Evolutionary conservation across 371 early-diverging fungal species (phyloP).

Genomic region (Lichtheimia corymbifera): DNA sequence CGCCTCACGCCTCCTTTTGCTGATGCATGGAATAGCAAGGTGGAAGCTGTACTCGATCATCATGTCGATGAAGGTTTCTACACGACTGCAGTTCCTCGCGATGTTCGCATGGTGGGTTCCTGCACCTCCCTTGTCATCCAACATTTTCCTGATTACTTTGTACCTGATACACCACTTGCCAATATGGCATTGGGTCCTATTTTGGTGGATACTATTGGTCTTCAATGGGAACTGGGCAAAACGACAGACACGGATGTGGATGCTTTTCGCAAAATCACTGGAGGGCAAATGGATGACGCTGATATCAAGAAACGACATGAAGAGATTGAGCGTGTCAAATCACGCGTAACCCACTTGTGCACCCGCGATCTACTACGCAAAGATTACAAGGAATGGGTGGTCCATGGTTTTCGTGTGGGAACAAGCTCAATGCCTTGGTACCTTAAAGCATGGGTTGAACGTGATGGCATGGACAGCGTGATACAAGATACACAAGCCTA

Average conservation of each 20-base stretch:
- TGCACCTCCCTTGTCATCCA: constrained; percentile 60
- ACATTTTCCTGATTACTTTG: constrained; percentile 25
- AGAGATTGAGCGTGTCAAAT: constrained; percentile 58
- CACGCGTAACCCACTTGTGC: constrained; percentile 50
- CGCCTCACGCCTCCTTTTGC: constrained; percentile 47
- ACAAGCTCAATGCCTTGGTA: constrained; percentile 66
- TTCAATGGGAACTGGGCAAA: constrained; percentile 57
- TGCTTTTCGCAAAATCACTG: constrained; percentile 35
- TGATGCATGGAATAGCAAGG: constrained; percentile 22
- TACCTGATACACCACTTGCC: not conserved
- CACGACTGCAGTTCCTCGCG: constrained; percentile 34
- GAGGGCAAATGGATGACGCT: not conserved
- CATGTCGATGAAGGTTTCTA: constrained; percentile 67
- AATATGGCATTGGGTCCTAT: constrained; percentile 63
- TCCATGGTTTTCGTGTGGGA: constrained; percentile 52
- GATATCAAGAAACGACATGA: constrained; percentile 34
- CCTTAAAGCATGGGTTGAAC: constrained; percentile 53
- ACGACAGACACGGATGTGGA: constrained; percentile 55
- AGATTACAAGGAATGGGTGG: constrained; percentile 76
- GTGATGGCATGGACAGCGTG: constrained; percentile 29
- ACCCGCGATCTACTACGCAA: constrained; percentile 65
- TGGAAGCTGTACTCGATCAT: constrained; percentile 73
- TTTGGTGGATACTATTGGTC: constrained; percentile 69
- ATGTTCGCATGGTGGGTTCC: constrained; percentile 64
- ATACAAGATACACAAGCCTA: constrained; percentile 28